A percentile compares a stretch with the other conserved stretches of the same genome.
Conservation (phyloP, 2,329 filamentous ascomycete species). For the Bimuria novae-zelandiae region DNA sequence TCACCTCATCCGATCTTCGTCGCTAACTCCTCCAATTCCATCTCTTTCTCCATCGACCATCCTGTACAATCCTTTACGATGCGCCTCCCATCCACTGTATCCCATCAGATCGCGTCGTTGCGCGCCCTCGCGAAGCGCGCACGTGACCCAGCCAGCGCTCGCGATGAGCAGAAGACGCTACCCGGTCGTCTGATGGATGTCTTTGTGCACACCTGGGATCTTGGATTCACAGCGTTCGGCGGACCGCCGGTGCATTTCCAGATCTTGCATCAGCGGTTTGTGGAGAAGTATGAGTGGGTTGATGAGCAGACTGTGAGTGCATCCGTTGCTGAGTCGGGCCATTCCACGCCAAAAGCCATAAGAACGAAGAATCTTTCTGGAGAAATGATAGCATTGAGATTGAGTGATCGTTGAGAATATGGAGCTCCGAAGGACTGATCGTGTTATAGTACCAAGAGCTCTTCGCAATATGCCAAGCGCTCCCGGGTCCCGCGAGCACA, state of each 20-base stretch:
- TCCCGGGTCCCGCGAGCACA: constrained; percentile 68
- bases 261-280: constrained; percentile 66
- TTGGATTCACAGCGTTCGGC: constrained; percentile 68
- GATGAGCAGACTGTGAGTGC: constrained; percentile 64
- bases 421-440: not conserved
- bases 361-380: no score
- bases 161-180: not conserved
- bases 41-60: no score
- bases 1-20: no score
- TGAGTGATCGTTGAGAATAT: not conserved
- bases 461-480: constrained; percentile 69
- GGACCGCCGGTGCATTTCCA: constrained; percentile 71
- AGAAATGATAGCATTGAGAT: not conserved
- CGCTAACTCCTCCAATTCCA: no score
- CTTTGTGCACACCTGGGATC: constrained; percentile 53
- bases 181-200: not conserved
- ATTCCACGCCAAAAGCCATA: no score
- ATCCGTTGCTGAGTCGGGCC: not conserved
- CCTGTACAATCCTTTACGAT: not conserved
- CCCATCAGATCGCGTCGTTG: not conserved
- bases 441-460: constrained; percentile 66
- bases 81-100: not conserved
- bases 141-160: not conserved
- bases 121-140: not conserved
- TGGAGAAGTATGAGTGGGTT: constrained; percentile 64